Percentiles rank a stretch among this genome's conserved stretches.
Conservation (phyloP, 2,329 filamentous ascomycete genomes). For the Delphinella strobiligena region DNA sequence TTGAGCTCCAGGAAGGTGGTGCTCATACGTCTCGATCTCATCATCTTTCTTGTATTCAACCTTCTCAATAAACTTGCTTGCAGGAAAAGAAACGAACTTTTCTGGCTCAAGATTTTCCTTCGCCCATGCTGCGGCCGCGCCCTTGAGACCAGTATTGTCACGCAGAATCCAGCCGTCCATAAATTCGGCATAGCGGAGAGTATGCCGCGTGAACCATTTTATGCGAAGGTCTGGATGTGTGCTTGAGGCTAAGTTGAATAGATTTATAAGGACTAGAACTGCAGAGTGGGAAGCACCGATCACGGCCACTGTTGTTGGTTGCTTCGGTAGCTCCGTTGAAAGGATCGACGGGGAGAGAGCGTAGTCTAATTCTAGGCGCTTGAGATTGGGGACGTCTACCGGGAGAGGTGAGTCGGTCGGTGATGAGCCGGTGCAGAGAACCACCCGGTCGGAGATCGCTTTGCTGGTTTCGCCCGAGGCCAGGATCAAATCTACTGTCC, state of each 20-base stretch:
- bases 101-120: slow-evolving; percentile 45
- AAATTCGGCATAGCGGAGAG: slow-evolving; percentile 49
- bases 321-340: slow-evolving; percentile 26
- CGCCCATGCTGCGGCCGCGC: slow-evolving; percentile 48
- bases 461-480: slow-evolving; percentile 8
- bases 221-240: slow-evolving; percentile 43
- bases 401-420: slow-evolving; percentile 36
- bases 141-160: slow-evolving; percentile 56
- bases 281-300: slow-evolving; percentile 53
- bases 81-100: slow-evolving; percentile 31
- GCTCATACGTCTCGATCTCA: slow-evolving; percentile 34
- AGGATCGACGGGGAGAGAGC: slow-evolving; percentile 44
- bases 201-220: slow-evolving; percentile 51
- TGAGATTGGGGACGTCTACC: slow-evolving; percentile 25
- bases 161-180: slow-evolving; percentile 52
- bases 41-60: slow-evolving; percentile 34
- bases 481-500: slow-evolving; percentile 22
- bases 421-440: slow-evolving; percentile 48
- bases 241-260: slow-evolving; percentile 40
- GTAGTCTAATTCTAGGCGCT: slow-evolving; percentile 41
- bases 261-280: slow-evolving; percentile 50
- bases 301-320: slow-evolving; percentile 38
- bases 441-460: slow-evolving; percentile 32
- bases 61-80: slow-evolving; percentile 29
- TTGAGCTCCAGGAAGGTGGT: slow-evolving; percentile 39